phyloP scores from a whole-genome alignment of 2,329 filamentous ascomycete species.

The Paraphoma chrysanthemicola region DNA sequence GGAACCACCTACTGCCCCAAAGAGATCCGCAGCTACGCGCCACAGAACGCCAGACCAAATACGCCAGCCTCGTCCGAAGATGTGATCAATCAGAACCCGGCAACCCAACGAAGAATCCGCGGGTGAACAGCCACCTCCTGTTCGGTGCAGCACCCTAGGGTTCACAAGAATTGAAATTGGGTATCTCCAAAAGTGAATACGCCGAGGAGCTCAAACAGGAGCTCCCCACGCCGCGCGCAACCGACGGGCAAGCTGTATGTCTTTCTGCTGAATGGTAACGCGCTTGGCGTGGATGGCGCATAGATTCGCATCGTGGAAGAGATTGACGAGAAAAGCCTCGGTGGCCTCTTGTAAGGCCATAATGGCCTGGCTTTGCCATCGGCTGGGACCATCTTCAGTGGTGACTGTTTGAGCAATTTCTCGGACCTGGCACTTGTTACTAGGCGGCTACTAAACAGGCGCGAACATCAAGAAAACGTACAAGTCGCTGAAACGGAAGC shows the following conservation, averaged over 20 bases:
- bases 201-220: constrained; percentile 26
- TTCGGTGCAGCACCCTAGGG: neutral
- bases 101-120: neutral
- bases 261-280: constrained; percentile 97
- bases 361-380: constrained; percentile 97
- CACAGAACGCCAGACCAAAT: constrained; percentile 1
- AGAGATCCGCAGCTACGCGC: neutral
- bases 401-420: constrained; percentile 76
- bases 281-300: constrained; percentile 99
- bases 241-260: constrained; percentile 94
- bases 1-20: too few species aligned
- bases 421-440: constrained; percentile 66
- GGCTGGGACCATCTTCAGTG: constrained; percentile 68
- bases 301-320: constrained; percentile 98
- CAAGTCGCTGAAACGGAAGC: constrained; percentile 96
- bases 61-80: neutral
- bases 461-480: constrained; percentile 28
- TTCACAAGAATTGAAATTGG: constrained; percentile 8
- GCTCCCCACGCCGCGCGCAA: constrained; percentile 76
- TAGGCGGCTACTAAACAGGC: constrained; percentile 13
- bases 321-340: constrained; percentile 96
- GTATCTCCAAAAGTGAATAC: constrained; percentile 10
- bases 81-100: neutral
- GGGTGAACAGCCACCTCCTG: neutral
- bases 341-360: constrained; percentile 97